A percentile compares a stretch with the other conserved stretches of the same genome.
Evolutionary conservation across 2,329 filamentous ascomycete species (phyloP).

Genomic region (Xylaria hypoxylon): DNA sequence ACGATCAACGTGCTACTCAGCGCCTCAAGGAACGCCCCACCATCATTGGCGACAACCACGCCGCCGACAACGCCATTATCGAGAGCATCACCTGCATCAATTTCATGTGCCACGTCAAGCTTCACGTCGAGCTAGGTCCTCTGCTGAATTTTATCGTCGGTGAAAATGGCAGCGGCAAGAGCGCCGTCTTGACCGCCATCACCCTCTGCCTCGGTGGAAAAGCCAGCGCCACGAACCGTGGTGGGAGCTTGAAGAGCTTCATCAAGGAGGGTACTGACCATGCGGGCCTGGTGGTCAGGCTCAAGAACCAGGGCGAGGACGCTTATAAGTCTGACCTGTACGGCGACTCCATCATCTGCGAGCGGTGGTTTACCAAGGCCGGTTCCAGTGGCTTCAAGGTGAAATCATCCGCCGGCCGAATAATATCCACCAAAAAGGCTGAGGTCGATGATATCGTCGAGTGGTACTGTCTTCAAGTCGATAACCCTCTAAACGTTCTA

Average conservation of each 20-base stretch:
- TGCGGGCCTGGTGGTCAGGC: constrained; percentile 80
- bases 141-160: constrained; percentile 98
- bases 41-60: constrained; percentile 73
- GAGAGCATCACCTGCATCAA: constrained; percentile 88
- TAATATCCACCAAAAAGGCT: constrained; percentile 83
- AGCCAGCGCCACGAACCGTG: constrained; percentile 91
- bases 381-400: constrained; percentile 88
- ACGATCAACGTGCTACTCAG: constrained; percentile 74
- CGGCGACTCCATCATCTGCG: constrained; percentile 87
- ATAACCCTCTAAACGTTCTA: constrained; percentile 95
- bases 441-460: constrained; percentile 95
- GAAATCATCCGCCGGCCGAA: constrained; percentile 76
- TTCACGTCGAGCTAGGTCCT: constrained; percentile 87
- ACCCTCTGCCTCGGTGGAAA: constrained; percentile 96
- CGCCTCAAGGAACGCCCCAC: constrained; percentile 64
- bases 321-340: constrained; percentile 87
- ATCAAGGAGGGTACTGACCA: constrained; percentile 89
- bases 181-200: constrained; percentile 91
- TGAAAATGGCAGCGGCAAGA: constrained; percentile 98
- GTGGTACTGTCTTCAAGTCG: constrained; percentile 91
- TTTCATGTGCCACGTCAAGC: constrained; percentile 93
- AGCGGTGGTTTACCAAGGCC: constrained; percentile 83
- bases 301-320: constrained; percentile 89
- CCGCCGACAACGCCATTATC: constrained; percentile 86
- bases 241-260: constrained; percentile 87